A percentile compares a stretch with the other conserved stretches of the same genome.
Conservation (phyloP, 768 basidiomycete genomes). For the Lactarius deliciosus region DNA sequence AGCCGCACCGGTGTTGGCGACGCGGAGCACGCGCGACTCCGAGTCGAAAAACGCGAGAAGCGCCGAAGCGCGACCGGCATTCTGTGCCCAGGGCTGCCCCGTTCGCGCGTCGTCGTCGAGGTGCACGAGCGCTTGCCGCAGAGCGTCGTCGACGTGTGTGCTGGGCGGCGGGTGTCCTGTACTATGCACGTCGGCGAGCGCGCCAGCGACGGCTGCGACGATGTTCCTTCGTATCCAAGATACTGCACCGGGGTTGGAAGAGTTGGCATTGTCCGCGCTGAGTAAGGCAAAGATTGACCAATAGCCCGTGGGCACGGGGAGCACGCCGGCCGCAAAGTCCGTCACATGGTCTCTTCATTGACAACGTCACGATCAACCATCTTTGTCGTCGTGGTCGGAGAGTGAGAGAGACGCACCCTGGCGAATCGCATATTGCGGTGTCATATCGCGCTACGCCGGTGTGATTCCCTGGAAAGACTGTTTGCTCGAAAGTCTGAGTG, state of each 20-base stretch:
- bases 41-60: slow-evolving; percentile 20
- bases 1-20: slow-evolving; percentile 4
- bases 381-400: background rate
- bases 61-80: background rate
- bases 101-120: slow-evolving; percentile 11
- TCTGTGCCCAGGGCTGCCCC: background rate
- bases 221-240: slow-evolving; percentile 17
- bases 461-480: slow-evolving; percentile 14
- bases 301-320: slow-evolving; percentile 20
- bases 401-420: background rate
- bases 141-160: slow-evolving; percentile 9
- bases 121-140: slow-evolving; percentile 3
- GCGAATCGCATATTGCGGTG: background rate
- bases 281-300: slow-evolving; percentile 21
- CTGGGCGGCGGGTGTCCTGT: background rate
- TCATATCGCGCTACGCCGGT: slow-evolving; percentile 17
- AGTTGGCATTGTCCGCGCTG: background rate
- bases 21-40: slow-evolving; percentile 13
- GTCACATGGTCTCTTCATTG: background rate
- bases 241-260: background rate
- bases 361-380: background rate
- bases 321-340: slow-evolving; percentile 12
- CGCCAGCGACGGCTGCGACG: slow-evolving; percentile 7
- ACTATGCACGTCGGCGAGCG: slow-evolving; percentile 5
- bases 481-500: slow-evolving; percentile 5